Percentiles rank a stretch among this genome's conserved stretches.
These are phyloP conservation scores for Jimgerdemannia flammicorona DNA, from an alignment of 192 early-diverging fungal genomes.

Conservation along the genomic window DNA sequence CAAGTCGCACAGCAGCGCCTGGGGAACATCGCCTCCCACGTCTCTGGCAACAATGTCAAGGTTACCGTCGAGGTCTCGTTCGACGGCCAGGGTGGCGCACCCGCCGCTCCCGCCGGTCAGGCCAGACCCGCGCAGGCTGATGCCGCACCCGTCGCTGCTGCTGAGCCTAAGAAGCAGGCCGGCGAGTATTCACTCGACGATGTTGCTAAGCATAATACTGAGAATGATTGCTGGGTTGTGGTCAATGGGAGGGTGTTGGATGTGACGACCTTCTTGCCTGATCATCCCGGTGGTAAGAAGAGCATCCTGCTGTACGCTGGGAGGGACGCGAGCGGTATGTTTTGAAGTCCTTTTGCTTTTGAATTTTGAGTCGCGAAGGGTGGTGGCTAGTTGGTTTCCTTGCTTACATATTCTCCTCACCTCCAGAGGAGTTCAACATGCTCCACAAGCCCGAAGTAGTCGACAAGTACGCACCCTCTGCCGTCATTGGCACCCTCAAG, in stretches of 20 bases:
- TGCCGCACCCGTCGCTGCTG: slow-evolving; percentile 9
- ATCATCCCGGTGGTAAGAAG: slow-evolving; percentile 86
- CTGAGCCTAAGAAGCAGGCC: slow-evolving; percentile 23
- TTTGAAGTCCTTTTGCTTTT: background rate
- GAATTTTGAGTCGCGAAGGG: background rate
- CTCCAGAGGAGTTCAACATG: slow-evolving; percentile 78
- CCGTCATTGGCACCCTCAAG: slow-evolving; percentile 34
- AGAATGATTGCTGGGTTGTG: slow-evolving; percentile 83
- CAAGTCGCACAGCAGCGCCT: slow-evolving; percentile 56
- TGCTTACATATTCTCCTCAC: background rate
- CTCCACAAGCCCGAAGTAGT: slow-evolving; percentile 81
- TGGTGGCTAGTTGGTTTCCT: background rate
- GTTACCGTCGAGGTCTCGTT: slow-evolving; percentile 56
- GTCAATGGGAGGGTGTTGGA: slow-evolving; percentile 80
- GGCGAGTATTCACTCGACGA: slow-evolving; percentile 64
- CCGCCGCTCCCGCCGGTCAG: slow-evolving; percentile 23
- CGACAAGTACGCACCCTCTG: slow-evolving; percentile 58
- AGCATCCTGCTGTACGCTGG: slow-evolving; percentile 82
- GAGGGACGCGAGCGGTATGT: slow-evolving; percentile 56
- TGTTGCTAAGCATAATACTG: slow-evolving; percentile 80
- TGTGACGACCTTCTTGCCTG: slow-evolving; percentile 71
- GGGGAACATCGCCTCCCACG: slow-evolving; percentile 60
- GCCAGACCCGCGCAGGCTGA: slow-evolving; percentile 29
- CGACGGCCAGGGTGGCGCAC: slow-evolving; percentile 3
- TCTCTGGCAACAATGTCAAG: slow-evolving; percentile 55